Evolutionary conservation across 345 rosid genomes (phyloP).

Genomic region (Syzygium aromaticum): DNA sequence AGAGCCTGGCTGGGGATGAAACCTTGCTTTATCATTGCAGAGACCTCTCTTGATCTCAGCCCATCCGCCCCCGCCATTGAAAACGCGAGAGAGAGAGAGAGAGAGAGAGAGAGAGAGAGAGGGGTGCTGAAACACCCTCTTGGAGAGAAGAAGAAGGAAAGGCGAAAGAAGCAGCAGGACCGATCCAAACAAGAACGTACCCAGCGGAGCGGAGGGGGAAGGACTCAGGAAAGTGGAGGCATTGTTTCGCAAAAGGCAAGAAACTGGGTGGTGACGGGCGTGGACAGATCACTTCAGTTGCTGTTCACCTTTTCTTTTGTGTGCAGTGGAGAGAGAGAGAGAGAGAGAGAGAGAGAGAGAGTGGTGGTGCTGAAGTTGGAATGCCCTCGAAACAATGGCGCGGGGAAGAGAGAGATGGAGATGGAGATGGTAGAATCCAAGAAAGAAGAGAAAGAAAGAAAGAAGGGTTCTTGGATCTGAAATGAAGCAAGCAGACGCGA

Average conservation of each 20-base stretch:
- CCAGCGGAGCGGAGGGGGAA: not conserved
- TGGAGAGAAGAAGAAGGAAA: not conserved
- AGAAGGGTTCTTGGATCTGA: not conserved
- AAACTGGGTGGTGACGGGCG: not conserved
- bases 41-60: conserved; percentile 10
- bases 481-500: not conserved
- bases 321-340: not conserved
- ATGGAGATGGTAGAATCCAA: not conserved
- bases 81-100: not conserved
- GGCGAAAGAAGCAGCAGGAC: not conserved
- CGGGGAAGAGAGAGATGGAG: not conserved
- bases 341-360: not conserved
- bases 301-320: not conserved
- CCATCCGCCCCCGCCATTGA: not conserved
- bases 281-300: not conserved
- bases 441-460: not conserved
- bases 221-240: not conserved
- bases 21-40: conserved; percentile 13
- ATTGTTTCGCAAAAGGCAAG: not conserved
- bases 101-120: not conserved
- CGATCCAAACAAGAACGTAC: not conserved
- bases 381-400: not conserved
- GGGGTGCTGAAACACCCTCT: not conserved
- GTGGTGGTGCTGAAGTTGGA: not conserved
- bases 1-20: conserved; percentile 13